A percentile compares a stretch with the other conserved stretches of the same genome.
These are phyloP conservation scores for Xylaria telfairii DNA, from an alignment of 495 filamentous ascomycete genomes.

Conservation along the genomic window DNA sequence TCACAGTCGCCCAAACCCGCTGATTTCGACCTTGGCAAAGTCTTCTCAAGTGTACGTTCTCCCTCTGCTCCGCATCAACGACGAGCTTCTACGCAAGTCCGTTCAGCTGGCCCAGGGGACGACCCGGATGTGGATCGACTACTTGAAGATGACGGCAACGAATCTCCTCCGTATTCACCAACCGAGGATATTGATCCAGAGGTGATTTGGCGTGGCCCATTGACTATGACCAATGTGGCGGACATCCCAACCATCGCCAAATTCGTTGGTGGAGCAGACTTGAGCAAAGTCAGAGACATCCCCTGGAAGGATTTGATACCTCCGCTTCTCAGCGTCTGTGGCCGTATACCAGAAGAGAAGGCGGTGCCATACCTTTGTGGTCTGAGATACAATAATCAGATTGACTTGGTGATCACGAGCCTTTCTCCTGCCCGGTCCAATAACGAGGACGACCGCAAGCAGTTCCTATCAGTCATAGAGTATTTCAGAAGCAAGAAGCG, in stretches of 20 bases:
- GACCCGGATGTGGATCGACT: conserved; percentile 93
- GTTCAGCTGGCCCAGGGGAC: conserved; percentile 55
- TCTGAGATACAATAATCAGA: conserved; percentile 71
- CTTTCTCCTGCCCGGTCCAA: conserved; percentile 58
- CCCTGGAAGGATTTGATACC: conserved; percentile 75
- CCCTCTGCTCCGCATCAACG: conserved; percentile 58
- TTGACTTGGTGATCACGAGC: conserved; percentile 74
- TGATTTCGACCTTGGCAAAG: conserved; percentile 73
- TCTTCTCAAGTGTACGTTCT: conserved; percentile 69
- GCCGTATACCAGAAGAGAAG: conserved; percentile 78
- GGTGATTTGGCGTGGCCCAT: conserved; percentile 77
- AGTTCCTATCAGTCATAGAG: conserved; percentile 73
- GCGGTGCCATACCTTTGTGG: conserved; percentile 90
- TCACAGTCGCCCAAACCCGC: conserved; percentile 54
- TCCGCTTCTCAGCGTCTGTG: conserved; percentile 72
- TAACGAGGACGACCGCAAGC: conserved; percentile 54
- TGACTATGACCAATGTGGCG: conserved; percentile 78
- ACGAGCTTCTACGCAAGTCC: conserved; percentile 52
- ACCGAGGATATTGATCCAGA: conserved; percentile 70
- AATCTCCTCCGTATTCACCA: conserved; percentile 87
- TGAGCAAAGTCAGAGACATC: conserved; percentile 61
- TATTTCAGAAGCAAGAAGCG: conserved; percentile 79
- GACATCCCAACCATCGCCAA: conserved; percentile 78
- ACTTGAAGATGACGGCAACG: conserved; percentile 80
- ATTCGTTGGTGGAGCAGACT: conserved; percentile 80